These are phyloP conservation scores for Hypomyces rosellus DNA, from an alignment of 2,329 filamentous ascomycete genomes.

Conservation along the genomic window DNA sequence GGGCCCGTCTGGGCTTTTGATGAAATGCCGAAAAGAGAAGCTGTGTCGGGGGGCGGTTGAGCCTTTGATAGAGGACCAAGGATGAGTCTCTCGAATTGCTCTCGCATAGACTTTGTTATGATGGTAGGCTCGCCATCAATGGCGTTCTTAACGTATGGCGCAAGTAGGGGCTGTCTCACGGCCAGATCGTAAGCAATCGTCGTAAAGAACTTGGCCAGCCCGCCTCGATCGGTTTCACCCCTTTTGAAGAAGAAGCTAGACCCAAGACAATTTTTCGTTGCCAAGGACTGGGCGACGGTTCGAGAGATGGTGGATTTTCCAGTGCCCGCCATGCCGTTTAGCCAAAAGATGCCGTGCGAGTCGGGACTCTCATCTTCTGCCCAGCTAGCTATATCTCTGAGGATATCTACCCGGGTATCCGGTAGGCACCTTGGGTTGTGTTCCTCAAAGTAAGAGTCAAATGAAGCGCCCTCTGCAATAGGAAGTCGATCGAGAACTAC, in stretches of 20 bases:
- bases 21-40: too few relatives aligned
- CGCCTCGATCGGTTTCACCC: constrained; percentile 31
- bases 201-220: constrained; percentile 30
- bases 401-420: too few relatives aligned
- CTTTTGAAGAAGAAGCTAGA: constrained; percentile 41
- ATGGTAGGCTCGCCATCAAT: constrained; percentile 26
- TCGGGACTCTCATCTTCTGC: constrained; percentile 16
- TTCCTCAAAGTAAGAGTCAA: too few relatives aligned
- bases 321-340: constrained; percentile 33
- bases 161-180: constrained; percentile 20
- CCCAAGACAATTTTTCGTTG: constrained; percentile 16
- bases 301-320: constrained; percentile 35
- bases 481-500: too few relatives aligned
- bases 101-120: constrained; percentile 18
- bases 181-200: constrained; percentile 32
- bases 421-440: too few relatives aligned
- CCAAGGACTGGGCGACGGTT: constrained; percentile 24
- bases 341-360: constrained; percentile 27
- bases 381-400: constrained; percentile 4
- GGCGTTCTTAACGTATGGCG: constrained; percentile 17
- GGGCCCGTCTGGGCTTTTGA: too few relatives aligned
- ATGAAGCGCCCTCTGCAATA: too few relatives aligned
- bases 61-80: constrained; percentile 23
- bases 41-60: neutral
- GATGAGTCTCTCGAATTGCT: constrained; percentile 36